phyloP scores from a whole-genome alignment of 2,329 filamentous ascomycete species.

The Ceratocystis ficicola region DNA sequence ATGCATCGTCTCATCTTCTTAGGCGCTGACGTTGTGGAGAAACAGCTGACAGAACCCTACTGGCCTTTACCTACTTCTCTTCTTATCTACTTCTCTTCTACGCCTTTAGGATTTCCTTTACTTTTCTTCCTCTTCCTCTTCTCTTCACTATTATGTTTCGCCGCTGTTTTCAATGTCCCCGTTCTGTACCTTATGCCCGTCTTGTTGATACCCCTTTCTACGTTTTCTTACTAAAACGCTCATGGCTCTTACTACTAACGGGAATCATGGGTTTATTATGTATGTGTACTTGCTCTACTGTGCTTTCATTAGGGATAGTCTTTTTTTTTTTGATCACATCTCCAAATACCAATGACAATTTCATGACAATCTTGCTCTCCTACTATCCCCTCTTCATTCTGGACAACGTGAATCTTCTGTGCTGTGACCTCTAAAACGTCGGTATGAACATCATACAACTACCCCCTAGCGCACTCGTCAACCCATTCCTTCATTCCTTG shows the following conservation, averaged over 20 bases:
- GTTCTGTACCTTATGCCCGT: conserved; percentile 13
- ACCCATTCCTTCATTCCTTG: too few relatives aligned
- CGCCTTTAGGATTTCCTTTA: not conserved
- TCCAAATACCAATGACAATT: conserved; percentile 7
- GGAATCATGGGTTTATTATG: not conserved
- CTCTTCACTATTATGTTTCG: conserved; percentile 10
- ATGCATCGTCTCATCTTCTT: not conserved
- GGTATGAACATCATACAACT: not conserved
- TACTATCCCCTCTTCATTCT: too few relatives aligned
- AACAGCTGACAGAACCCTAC: not conserved
- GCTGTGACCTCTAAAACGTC: not conserved
- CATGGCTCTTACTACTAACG: not conserved
- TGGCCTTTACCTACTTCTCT: not conserved
- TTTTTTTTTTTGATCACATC: conserved; percentile 1
- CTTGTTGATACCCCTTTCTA: conserved; percentile 14
- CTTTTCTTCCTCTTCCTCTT: conserved; percentile 10
- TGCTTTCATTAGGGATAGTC: conserved; percentile 9
- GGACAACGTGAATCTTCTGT: not conserved
- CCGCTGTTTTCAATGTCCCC: conserved; percentile 6
- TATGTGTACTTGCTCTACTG: not conserved
- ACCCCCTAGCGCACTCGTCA: not conserved
- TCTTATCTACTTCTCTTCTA: conserved; percentile 7
- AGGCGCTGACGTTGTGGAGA: not conserved
- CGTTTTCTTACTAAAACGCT: conserved; percentile 10
- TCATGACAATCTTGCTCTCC: not conserved